These are phyloP conservation scores for Pythium scleroteichum DNA, from an alignment of 352 stramenopile species.

Conservation along the genomic window DNA sequence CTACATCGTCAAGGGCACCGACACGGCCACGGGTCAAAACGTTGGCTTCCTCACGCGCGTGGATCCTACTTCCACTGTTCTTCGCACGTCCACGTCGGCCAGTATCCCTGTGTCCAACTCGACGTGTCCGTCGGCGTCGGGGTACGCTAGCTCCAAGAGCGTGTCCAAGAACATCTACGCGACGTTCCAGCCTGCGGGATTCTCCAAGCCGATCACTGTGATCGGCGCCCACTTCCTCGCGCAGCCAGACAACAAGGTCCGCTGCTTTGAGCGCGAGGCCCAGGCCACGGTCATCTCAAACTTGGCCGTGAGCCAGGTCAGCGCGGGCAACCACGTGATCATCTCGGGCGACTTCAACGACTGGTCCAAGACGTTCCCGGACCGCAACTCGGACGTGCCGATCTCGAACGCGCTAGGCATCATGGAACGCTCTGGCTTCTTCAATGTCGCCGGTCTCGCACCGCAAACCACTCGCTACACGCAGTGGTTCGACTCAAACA, in stretches of 20 bases:
- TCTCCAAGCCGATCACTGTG: conserved; percentile 66
- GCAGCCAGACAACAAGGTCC: conserved; percentile 51
- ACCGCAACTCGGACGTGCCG: conserved; percentile 65
- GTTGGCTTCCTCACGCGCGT: conserved; percentile 61
- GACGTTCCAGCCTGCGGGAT: conserved; percentile 61
- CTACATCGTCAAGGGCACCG: conserved; percentile 57
- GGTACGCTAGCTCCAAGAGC: conserved; percentile 43
- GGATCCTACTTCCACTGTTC: conserved; percentile 49
- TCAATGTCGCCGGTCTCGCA: conserved; percentile 44
- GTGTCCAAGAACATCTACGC: conserved; percentile 78
- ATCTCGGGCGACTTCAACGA: conserved; percentile 74
- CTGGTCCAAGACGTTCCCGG: conserved; percentile 44
- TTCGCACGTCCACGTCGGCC: conserved; percentile 36
- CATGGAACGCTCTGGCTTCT: conserved; percentile 44
- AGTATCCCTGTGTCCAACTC: conserved; percentile 53
- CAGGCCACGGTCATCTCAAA: conserved; percentile 56
- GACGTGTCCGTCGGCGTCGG: conserved; percentile 44
- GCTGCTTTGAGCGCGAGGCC: conserved; percentile 62
- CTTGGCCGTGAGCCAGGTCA: conserved; percentile 43
- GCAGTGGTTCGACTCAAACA: conserved; percentile 65
- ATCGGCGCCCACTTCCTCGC: conserved; percentile 68
- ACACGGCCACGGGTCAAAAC: conserved; percentile 74
- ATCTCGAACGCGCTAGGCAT: conserved; percentile 58
- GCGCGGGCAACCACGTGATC: conserved; percentile 53
- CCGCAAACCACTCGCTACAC: conserved; percentile 47